Evolutionary conservation across 305 asterid species (phyloP).

Genomic region (Fraxinus sp.): DNA sequence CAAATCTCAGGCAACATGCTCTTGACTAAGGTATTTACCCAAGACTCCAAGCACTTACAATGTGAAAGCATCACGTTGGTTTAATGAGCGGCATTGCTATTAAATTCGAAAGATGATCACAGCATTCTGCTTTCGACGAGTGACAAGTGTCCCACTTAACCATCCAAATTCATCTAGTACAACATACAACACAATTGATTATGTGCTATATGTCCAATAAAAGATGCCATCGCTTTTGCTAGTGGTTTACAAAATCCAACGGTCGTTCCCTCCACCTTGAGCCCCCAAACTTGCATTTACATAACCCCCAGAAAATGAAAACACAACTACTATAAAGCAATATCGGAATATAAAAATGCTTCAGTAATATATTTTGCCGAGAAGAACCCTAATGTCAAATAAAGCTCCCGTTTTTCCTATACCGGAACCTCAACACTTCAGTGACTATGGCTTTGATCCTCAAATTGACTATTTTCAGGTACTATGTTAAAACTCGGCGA

Average conservation of each 20-base stretch:
- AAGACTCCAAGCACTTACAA: too few species aligned
- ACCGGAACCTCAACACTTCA: conserved; percentile 59
- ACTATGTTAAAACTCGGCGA: background rate
- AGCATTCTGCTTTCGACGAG: too few species aligned
- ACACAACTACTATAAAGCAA: background rate
- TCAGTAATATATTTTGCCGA: background rate
- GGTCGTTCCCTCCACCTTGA: conserved; percentile 29
- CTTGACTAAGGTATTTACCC: too few species aligned
- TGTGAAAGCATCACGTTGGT: too few species aligned
- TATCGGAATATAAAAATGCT: background rate
- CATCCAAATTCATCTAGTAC: too few species aligned
- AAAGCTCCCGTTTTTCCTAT: conserved; percentile 55
- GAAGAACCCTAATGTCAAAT: conserved; percentile 32
- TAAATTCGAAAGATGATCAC: too few species aligned
- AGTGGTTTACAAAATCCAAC: conserved; percentile 38
- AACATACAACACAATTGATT: too few species aligned
- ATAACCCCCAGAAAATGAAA: background rate
- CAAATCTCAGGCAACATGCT: too few species aligned
- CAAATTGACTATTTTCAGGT: conserved; percentile 81
- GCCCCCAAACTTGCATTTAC: conserved; percentile 13
- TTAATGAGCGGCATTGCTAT: too few species aligned
- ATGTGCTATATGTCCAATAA: background rate
- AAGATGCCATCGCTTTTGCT: conserved; percentile 30
- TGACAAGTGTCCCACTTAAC: too few species aligned
- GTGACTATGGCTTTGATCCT: conserved; percentile 82